Conservation (phyloP, 176 grass and related monocot species). For the Raddia guianensis region DNA sequence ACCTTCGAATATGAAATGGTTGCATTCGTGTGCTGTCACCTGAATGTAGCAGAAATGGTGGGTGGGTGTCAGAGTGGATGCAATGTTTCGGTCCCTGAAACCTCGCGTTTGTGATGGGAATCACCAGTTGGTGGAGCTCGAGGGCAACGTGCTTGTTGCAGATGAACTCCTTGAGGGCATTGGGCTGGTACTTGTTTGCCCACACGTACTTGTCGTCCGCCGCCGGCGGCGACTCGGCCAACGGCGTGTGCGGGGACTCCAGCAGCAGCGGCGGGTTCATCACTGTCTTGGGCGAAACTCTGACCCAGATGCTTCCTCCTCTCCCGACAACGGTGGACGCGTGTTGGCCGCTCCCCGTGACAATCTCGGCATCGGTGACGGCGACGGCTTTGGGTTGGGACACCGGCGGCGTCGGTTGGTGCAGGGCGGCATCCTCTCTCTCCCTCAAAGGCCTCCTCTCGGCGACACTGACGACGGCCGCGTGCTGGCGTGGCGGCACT, state of each 20-base stretch:
- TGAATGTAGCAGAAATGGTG: conserved; percentile 25
- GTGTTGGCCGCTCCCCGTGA: conserved; percentile 21
- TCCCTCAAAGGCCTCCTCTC: conserved; percentile 67
- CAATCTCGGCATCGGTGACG: not conserved
- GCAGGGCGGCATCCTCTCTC: conserved; percentile 39
- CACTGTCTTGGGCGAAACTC: conserved; percentile 1
- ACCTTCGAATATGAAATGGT: conserved; percentile 67
- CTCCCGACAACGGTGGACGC: not conserved
- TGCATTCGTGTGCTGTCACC: conserved; percentile 29
- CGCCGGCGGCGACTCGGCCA: not conserved
- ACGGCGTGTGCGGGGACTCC: not conserved
- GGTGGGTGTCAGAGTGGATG: not conserved
- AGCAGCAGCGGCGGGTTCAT: not conserved
- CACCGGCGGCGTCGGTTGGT: not conserved
- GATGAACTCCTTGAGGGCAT: conserved; percentile 56
- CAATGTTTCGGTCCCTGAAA: not conserved
- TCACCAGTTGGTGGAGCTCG: conserved; percentile 53
- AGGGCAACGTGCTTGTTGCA: conserved; percentile 50
- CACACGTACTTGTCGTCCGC: conserved; percentile 50
- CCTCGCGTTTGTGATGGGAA: not conserved
- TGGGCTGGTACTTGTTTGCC: conserved; percentile 65
- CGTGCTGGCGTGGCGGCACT: not conserved
- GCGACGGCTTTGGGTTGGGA: conserved; percentile 13
- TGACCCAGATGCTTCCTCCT: conserved; percentile 34
- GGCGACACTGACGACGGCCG: conserved; percentile 4